Percentiles rank a stretch among this genome's conserved stretches.
phyloP scores from a whole-genome alignment of 148 eudicot species.

The Polygonum maritimum region DNA sequence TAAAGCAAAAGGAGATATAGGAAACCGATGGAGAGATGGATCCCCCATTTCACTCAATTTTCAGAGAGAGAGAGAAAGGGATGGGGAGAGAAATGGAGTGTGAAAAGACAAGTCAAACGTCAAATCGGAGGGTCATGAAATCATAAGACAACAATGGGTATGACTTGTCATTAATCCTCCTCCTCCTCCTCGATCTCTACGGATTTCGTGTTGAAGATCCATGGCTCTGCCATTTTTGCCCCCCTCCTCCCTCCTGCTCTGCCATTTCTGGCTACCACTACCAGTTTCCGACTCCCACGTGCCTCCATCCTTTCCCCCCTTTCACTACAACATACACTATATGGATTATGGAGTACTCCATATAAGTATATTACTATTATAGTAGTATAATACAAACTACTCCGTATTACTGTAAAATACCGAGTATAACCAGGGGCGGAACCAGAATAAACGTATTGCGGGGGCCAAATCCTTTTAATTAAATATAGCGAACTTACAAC shows the following conservation, averaged over 20 bases:
- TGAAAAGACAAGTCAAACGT: slow-evolving; percentile 57
- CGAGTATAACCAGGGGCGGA: no score
- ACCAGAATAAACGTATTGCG: no score
- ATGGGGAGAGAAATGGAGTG: slow-evolving; percentile 2
- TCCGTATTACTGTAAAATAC: no score
- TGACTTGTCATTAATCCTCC: background rate
- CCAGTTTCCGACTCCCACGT: background rate
- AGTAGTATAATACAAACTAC: no score
- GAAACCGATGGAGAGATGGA: no score
- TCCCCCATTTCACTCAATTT: no score
- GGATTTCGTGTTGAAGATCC: background rate
- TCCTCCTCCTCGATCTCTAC: no score
- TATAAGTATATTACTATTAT: no score
- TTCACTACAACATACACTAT: no score
- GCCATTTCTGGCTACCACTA: background rate
- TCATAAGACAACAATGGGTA: slow-evolving; percentile 36
- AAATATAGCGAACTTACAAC: no score
- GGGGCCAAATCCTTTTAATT: no score
- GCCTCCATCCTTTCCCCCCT: background rate
- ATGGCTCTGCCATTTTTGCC: background rate
- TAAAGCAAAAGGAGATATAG: background rate
- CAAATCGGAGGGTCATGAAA: slow-evolving; percentile 42
- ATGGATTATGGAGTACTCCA: no score
- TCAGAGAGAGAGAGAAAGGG: background rate
- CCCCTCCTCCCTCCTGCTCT: background rate